Evolutionary conservation across 2,329 filamentous ascomycete species (phyloP).

Genomic region (Colletotrichum kahawae): DNA sequence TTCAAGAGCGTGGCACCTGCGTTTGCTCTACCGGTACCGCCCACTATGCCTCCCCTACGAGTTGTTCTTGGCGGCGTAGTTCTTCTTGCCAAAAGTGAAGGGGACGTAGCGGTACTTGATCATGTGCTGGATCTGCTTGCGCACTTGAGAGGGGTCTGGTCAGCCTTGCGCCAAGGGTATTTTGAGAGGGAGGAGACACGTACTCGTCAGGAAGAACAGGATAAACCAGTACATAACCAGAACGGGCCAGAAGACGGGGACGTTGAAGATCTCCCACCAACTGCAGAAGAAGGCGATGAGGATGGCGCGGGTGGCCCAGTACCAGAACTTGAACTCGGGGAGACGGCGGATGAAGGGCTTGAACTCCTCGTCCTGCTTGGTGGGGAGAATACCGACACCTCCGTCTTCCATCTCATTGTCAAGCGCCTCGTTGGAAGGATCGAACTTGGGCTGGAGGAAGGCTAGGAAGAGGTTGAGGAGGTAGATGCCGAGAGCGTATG

Average conservation of each 20-base stretch:
- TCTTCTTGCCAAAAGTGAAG: conserved; percentile 89
- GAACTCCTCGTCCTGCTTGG: conserved; percentile 97
- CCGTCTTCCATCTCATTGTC: conserved; percentile 98
- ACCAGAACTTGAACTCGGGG: conserved; percentile 99
- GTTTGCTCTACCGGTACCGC: background rate
- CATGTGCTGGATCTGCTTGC: conserved; percentile 99
- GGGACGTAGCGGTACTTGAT: conserved; percentile 99
- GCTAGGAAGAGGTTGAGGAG: conserved; percentile 98
- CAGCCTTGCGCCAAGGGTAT: background rate
- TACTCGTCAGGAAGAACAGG: conserved; percentile 93
- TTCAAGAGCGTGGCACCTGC: background rate
- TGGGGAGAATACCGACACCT: conserved; percentile 80
- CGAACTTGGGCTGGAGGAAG: conserved; percentile 98
- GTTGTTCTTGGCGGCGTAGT: conserved; percentile 71
- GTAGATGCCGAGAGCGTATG: conserved; percentile 98
- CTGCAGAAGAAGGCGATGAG: conserved; percentile 83
- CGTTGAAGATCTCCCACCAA: conserved; percentile 93
- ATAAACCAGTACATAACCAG: conserved; percentile 99
- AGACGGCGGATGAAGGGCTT: conserved; percentile 94
- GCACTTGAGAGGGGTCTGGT: conserved; percentile 65
- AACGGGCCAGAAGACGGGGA: conserved; percentile 99
- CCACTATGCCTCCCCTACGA: conserved; percentile 30
- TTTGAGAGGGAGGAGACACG: conserved; percentile 40
- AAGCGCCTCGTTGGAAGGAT: conserved; percentile 87
- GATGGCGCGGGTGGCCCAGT: conserved; percentile 89